Evolutionary conservation across 306 rosid genomes (phyloP).

Genomic region (Cicer judaicum): DNA sequence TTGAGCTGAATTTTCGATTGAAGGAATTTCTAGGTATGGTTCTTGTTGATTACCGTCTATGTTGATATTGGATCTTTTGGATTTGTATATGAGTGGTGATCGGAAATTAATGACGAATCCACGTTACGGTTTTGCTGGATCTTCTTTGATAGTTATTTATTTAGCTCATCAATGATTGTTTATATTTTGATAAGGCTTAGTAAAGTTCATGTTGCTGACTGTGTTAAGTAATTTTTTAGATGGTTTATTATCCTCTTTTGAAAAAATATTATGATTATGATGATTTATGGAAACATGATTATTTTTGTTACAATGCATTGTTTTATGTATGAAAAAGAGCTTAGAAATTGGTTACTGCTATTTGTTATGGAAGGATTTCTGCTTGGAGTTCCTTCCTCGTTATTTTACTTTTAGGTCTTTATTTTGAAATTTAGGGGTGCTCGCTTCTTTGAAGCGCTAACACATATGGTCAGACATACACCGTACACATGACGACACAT

Average conservation of each 20-base stretch:
- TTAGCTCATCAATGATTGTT: background rate
- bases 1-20: slow-evolving; percentile 47
- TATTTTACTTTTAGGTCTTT: background rate
- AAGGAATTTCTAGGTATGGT: slow-evolving; percentile 34
- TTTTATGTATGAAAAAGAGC: background rate
- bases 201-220: slow-evolving; percentile 1
- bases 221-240: slow-evolving; percentile 13
- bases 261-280: slow-evolving; percentile 5
- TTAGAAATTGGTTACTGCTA: slow-evolving; percentile 23
- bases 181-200: slow-evolving; percentile 14
- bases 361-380: background rate
- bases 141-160: slow-evolving; percentile 23
- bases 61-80: slow-evolving; percentile 44
- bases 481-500: no score
- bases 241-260: slow-evolving; percentile 2
- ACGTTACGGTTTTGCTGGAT: slow-evolving; percentile 34
- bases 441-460: background rate
- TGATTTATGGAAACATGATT: slow-evolving; percentile 8
- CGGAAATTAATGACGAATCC: slow-evolving; percentile 16
- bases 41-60: slow-evolving; percentile 27
- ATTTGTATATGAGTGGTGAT: slow-evolving; percentile 27
- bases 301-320: slow-evolving; percentile 5
- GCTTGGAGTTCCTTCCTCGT: background rate
- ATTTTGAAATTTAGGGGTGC: background rate
- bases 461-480: no score